Conservation (phyloP, 2,329 filamentous ascomycete genomes). For the Sporothrix brasiliensis region DNA sequence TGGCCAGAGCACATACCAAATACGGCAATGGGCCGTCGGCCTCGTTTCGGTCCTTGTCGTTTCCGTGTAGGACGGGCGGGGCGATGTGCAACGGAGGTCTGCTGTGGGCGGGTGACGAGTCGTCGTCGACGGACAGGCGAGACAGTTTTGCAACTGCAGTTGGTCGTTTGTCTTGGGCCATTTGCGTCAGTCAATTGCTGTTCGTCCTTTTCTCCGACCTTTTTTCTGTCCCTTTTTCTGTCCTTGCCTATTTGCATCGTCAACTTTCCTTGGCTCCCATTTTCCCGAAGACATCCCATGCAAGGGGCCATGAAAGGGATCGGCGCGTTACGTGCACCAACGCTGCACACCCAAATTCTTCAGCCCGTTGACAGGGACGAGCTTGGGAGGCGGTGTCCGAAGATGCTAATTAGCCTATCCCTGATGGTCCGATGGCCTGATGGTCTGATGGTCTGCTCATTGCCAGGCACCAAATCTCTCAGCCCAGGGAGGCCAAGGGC, state of each 20-base stretch:
- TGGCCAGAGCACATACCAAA: no score
- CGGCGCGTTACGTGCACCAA: not conserved
- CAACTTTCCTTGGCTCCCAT: not conserved
- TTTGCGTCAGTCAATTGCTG: not conserved
- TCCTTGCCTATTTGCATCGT: not conserved
- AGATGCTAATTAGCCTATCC: not conserved
- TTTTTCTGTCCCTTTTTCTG: not conserved
- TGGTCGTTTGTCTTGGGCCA: not conserved
- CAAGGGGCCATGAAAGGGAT: slow-evolving; percentile 11
- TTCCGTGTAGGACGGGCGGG: slow-evolving; percentile 7
- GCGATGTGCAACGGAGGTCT: not conserved
- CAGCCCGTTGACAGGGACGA: slow-evolving; percentile 4
- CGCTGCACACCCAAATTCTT: not conserved
- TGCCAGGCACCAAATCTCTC: not conserved
- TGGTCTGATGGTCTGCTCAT: not conserved
- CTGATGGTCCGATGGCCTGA: not conserved
- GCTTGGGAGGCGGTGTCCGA: not conserved
- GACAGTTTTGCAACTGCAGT: not conserved
- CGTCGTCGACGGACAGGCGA: not conserved
- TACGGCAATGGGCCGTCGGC: not conserved
- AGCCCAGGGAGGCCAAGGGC: no score
- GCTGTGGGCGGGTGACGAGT: not conserved
- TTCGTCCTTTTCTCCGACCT: not conserved
- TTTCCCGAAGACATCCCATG: not conserved
- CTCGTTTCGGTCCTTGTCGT: slow-evolving; percentile 22